These are phyloP conservation scores for Cystofilobasidium ferigula DNA, from an alignment of 768 basidiomycete species.

Conservation along the genomic window DNA sequence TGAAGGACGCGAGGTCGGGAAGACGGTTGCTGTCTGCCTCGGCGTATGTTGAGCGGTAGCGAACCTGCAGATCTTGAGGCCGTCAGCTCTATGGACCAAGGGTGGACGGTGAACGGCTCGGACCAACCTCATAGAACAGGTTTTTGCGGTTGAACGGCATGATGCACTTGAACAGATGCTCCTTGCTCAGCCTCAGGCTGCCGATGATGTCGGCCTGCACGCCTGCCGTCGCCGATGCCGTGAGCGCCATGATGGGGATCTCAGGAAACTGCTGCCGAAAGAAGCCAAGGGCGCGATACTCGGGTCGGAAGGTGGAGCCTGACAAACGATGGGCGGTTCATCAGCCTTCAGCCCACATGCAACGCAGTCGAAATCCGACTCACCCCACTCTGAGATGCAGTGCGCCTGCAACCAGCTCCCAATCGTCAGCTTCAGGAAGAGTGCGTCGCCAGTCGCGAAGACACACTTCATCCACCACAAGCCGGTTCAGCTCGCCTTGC, in stretches of 20 bases:
- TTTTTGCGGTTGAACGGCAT: conserved; percentile 74
- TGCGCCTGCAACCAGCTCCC: conserved; percentile 32
- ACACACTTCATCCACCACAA: conserved; percentile 69
- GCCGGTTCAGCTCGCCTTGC: conserved; percentile 53
- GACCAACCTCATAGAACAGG: conserved; percentile 62
- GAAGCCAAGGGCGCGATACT: conserved; percentile 56
- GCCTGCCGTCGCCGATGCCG: conserved; percentile 38
- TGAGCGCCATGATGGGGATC: conserved; percentile 61
- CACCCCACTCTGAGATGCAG: conserved; percentile 34
- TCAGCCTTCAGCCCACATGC: no score
- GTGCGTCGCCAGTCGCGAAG: not conserved
- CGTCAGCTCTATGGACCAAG: not conserved
- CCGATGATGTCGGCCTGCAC: conserved; percentile 63
- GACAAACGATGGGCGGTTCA: not conserved
- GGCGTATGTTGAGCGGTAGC: conserved; percentile 45
- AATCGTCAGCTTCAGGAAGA: not conserved
- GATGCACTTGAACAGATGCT: conserved; percentile 51
- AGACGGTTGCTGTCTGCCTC: conserved; percentile 43
- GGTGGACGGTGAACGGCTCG: no score
- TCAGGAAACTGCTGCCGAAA: conserved; percentile 57
- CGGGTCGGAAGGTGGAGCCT: conserved; percentile 26
- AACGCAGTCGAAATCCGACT: no score
- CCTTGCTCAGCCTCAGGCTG: conserved; percentile 51
- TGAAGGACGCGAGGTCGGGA: conserved; percentile 57
- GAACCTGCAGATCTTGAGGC: conserved; percentile 44